Conservation (phyloP, 2,329 filamentous ascomycete species). For the Thyridium curvatum region DNA sequence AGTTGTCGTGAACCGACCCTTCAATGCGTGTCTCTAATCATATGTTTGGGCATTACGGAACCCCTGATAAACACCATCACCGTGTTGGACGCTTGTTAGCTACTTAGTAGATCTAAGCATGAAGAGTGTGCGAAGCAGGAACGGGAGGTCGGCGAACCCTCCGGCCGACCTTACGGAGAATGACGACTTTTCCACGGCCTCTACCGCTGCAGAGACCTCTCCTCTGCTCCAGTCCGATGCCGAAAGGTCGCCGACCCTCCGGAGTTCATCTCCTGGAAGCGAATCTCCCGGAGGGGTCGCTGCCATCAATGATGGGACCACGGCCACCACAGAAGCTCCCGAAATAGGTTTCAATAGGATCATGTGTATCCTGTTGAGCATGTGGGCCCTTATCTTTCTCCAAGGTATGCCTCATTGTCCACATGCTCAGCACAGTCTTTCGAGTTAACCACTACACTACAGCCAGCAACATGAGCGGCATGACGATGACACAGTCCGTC, state of each 20-base stretch:
- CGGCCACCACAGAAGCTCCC: conserved; percentile 4
- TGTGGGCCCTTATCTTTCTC: conserved; percentile 53
- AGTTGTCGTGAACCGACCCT: too few relatives aligned
- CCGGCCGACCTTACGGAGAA: neutral
- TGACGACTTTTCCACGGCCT: conserved; percentile 9
- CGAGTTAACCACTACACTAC: neutral
- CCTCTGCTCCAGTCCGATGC: conserved; percentile 17
- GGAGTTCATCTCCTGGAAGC: conserved; percentile 9
- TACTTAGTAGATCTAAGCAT: too few relatives aligned
- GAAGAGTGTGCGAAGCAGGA: too few relatives aligned
- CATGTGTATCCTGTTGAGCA: conserved; percentile 41
- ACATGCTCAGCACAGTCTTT: conserved; percentile 4
- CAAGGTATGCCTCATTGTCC: conserved; percentile 38
- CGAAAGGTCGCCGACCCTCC: conserved; percentile 11
- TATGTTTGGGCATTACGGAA: too few relatives aligned
- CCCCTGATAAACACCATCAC: too few relatives aligned
- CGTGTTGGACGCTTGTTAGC: too few relatives aligned
- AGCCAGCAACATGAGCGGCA: conserved; percentile 69
- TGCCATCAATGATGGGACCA: neutral
- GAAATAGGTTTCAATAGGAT: conserved; percentile 24
- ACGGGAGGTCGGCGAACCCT: too few relatives aligned
- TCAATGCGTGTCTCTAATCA: too few relatives aligned
- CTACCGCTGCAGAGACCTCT: conserved; percentile 17
- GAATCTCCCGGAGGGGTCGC: neutral
- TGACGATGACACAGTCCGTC: conserved; percentile 72